A percentile compares a stretch with the other conserved stretches of the same genome.
Conservation (phyloP, 2,329 filamentous ascomycete species). For the Ophiostoma triangulosporum region DNA sequence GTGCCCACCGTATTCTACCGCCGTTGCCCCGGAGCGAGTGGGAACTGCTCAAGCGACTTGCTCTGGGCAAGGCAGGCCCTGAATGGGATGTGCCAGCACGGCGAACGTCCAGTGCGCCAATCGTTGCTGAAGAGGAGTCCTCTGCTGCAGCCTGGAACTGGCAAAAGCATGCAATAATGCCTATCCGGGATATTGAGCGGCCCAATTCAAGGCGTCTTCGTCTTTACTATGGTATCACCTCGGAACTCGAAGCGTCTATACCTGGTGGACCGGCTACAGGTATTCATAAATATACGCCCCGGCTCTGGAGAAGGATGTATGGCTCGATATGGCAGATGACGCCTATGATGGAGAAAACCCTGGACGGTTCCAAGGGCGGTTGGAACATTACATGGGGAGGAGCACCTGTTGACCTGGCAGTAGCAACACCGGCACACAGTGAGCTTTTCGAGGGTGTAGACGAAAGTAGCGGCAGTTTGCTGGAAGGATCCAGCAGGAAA, state of each 20-base stretch:
- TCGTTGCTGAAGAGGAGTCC: neutral
- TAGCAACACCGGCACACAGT: constrained; percentile 22
- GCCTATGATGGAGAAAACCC: constrained; percentile 26
- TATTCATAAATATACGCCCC: constrained; percentile 22
- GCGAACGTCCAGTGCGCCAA: constrained; percentile 17
- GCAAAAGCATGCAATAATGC: constrained; percentile 26
- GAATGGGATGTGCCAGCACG: constrained; percentile 27
- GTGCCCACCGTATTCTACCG: constrained; percentile 35
- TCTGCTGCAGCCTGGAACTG: constrained; percentile 25
- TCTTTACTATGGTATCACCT: constrained; percentile 3
- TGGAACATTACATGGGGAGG: constrained; percentile 35
- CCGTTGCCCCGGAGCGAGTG: constrained; percentile 41
- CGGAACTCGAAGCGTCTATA: constrained; percentile 12
- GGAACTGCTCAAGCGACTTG: constrained; percentile 37
- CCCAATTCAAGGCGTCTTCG: constrained; percentile 22
- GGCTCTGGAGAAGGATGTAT: constrained; percentile 37
- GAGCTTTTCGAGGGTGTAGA: constrained; percentile 37
- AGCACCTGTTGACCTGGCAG: constrained; percentile 16
- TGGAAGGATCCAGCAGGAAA: neutral
- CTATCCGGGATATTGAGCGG: constrained; percentile 27
- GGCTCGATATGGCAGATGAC: constrained; percentile 30
- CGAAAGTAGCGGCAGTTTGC: constrained; percentile 14
- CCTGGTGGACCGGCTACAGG: constrained; percentile 21
- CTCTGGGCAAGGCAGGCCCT: constrained; percentile 25
- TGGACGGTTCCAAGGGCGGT: constrained; percentile 5